Conservation (phyloP, 768 basidiomycete genomes). For the Rhodosporidiobolus odoratus region DNA sequence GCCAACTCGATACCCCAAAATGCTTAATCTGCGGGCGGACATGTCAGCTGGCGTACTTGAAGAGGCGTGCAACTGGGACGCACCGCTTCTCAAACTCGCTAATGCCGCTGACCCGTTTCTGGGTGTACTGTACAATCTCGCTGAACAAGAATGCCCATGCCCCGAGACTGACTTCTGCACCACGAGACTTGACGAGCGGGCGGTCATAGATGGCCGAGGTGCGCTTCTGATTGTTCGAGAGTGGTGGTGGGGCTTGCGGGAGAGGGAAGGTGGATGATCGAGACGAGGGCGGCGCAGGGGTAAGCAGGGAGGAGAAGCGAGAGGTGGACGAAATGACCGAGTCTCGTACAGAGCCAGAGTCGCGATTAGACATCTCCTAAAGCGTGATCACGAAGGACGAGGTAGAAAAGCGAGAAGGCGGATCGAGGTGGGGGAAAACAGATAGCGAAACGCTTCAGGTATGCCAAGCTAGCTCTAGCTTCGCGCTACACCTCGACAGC, state of each 20-base stretch:
- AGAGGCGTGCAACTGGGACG: slow-evolving; percentile 33
- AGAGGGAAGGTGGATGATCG: slow-evolving; percentile 14
- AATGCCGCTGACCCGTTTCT: slow-evolving; percentile 88
- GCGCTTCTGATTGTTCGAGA: slow-evolving; percentile 9
- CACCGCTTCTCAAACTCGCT: slow-evolving; percentile 91
- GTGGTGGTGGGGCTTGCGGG: neutral
- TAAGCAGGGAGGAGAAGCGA: slow-evolving; percentile 27
- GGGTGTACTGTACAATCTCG: slow-evolving; percentile 91
- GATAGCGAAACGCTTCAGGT: too few species aligned
- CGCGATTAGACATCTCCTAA: slow-evolving; percentile 19
- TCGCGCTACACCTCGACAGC: too few species aligned
- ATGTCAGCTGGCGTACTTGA: neutral
- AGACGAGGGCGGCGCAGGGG: neutral
- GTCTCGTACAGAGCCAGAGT: slow-evolving; percentile 24
- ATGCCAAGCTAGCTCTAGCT: too few species aligned
- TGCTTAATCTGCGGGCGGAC: slow-evolving; percentile 62
- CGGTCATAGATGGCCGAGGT: slow-evolving; percentile 67
- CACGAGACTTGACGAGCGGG: slow-evolving; percentile 76
- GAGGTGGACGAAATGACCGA: slow-evolving; percentile 14
- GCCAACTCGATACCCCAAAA: slow-evolving; percentile 87
- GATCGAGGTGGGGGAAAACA: neutral
- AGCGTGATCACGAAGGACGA: neutral
- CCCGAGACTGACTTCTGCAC: slow-evolving; percentile 72
- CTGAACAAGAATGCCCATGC: slow-evolving; percentile 88
- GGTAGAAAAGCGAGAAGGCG: neutral